Base-by-base conservation (phyloP, 2,329 filamentous ascomycete genomes). In the Alternaria triticina region DNA sequence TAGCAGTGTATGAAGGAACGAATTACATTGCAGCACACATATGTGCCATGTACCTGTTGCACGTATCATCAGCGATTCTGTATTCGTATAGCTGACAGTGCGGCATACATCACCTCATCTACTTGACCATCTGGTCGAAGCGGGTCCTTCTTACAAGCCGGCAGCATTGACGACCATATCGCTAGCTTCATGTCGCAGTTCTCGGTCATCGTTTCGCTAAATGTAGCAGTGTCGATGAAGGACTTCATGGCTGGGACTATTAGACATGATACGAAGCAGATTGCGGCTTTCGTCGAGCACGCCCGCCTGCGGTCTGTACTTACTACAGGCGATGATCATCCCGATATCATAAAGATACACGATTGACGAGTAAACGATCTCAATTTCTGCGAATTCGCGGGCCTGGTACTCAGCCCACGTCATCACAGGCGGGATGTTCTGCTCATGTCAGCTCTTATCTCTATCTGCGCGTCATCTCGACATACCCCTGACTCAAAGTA, bases 161-260 rank as follows among this genome's bases (percentile, higher is more conserved):
- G 94, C 1, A 97, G 83, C 69, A 95, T 89, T 52, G 94, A 87
- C 57, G 88, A 86, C 91, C 93, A 97, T 73, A 92, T 92, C 11
- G 86, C 85, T 58, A 91, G 82, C 44, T 88, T 86, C 33, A 86
- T 83, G 69, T 90, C 87, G 12, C 89, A 84, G 91, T 89, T 61
- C 91, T 87, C 65, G 86, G 87, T 90, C 90, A 97, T 77, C 11
- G 70, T 68, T 20, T 74, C 71, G 6, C 66, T 69, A 46, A 78
- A 71, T 2, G 56, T 62, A 13, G 72, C 64, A 1, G 62, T 69
- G 12, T 69, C 50, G 1, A 70, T 17, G 36, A 76, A 75, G 0
- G 57, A 65, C 82, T 83, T 64, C 84, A 97, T 89, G 61, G 84
- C 71, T 74, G 25, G 3, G 11, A 27, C 13, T 17, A n/a, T 71